Percentiles rank a stretch among this genome's conserved stretches.
Conservation (phyloP, 2,329 filamentous ascomycete genomes). For the Zymoseptoria ardabiliae region DNA sequence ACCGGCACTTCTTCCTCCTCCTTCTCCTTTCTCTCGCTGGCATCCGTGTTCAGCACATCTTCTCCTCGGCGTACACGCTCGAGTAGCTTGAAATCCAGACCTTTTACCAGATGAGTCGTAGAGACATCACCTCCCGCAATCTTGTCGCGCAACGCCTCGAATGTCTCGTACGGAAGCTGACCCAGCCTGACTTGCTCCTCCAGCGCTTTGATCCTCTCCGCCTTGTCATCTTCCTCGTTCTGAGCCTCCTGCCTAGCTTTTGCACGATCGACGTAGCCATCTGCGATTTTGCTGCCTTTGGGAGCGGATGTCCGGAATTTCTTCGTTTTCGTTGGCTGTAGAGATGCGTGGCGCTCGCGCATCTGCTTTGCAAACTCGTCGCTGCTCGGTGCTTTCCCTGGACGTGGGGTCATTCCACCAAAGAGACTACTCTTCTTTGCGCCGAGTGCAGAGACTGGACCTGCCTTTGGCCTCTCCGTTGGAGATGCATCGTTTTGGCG, state of each 20-base stretch:
- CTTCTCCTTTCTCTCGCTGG: conserved; percentile 33
- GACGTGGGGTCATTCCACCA: conserved; percentile 89
- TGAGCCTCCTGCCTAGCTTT: conserved; percentile 49
- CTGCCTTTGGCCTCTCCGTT: conserved; percentile 29
- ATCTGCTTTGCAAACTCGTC: conserved; percentile 78
- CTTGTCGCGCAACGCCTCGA: conserved; percentile 65
- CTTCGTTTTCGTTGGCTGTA: conserved; percentile 49
- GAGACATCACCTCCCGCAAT: conserved; percentile 74
- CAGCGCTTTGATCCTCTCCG: conserved; percentile 64
- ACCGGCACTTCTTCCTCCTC: conserved; percentile 17
- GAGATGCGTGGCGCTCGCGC: conserved; percentile 57
- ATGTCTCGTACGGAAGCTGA: conserved; percentile 73
- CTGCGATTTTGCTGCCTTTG: conserved; percentile 70
- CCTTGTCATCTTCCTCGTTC: conserved; percentile 50
- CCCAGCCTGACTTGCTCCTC: conserved; percentile 76
- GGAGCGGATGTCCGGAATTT: conserved; percentile 70
- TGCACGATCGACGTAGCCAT: conserved; percentile 79
- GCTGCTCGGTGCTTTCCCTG: conserved; percentile 47
- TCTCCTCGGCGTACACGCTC: conserved; percentile 63
- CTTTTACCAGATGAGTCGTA: conserved; percentile 84
- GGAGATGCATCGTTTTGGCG: conserved; percentile 29
- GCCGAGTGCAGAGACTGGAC: conserved; percentile 21
- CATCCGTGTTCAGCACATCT: conserved; percentile 39
- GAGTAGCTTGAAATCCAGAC: conserved; percentile 76
- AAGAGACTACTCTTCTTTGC: conserved; percentile 25